Base-by-base conservation (phyloP, 83 land plant species). In the Picea mariana region DNA sequence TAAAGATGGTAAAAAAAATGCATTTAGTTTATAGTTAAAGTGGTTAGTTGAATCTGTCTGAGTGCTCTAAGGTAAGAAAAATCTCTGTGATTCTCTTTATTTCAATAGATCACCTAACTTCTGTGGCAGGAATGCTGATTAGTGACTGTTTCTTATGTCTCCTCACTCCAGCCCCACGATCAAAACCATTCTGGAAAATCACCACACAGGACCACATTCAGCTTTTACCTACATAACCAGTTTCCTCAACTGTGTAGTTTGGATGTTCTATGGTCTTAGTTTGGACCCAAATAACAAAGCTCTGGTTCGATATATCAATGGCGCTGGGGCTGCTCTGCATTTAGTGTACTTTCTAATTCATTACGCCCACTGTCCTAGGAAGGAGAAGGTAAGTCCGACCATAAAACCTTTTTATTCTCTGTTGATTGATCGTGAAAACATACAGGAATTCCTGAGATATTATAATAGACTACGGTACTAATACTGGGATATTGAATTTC, bases 201-300 rank as follows among this genome's bases (percentile, higher is more conserved):
- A n/a, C n/a, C 2, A 20, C 55, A 72, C 76, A 44, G 76, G n/a
- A 44, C 44, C 76, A 38, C 44, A 44, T 72, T 72, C 76, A 72
- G 76, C 76, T 18, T 72, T 72, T 9, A 42, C 23, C 18, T 72
- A 72, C n/a, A n/a, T 72, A 42, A 18, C 12, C 76, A 72, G 52
- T 20, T 40, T 44, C 42, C 44, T 72, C 52, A 72, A 72, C 76
- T 72, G 76, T 42, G 21, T 8, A 6, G 4, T 72, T 42, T 72
- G 76, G 76, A 72, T 49, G 4, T 42, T 72, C 55, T 72, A 72
- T 20, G 52, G 76, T 20, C 23, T 44, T 4, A 17, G 1, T 44
- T 72, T 20, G n/a, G 76, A 72, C 55, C 76, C 52, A 20, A 72
- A 72, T 72, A 72, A 72, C n/a, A 72, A 72, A 17, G 38, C 17